Percentiles rank a stretch among this genome's conserved stretches.
These are phyloP conservation scores for Umbilicaria muhlenbergii DNA, from an alignment of 495 filamentous ascomycete species.

Conservation along the genomic window DNA sequence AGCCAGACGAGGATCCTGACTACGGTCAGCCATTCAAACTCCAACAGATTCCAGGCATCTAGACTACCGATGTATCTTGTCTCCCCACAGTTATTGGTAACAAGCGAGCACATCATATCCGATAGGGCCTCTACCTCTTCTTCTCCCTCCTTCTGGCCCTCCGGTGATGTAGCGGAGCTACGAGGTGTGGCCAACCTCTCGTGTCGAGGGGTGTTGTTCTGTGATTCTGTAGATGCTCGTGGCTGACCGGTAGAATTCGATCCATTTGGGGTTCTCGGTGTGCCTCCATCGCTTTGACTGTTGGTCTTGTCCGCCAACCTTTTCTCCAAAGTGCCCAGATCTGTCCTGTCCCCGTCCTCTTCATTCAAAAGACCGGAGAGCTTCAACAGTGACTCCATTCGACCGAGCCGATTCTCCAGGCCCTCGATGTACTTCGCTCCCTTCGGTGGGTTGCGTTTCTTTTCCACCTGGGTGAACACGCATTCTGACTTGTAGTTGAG, in stretches of 20 bases:
- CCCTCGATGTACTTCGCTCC: constrained; percentile 98
- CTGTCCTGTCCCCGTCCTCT: constrained; percentile 74
- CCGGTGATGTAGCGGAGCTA: constrained; percentile 44
- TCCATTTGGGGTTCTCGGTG: constrained; percentile 17
- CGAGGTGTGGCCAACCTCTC: constrained; percentile 41
- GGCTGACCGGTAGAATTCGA: constrained; percentile 16
- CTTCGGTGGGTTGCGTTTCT: constrained; percentile 96
- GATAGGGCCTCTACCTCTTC: constrained; percentile 78
- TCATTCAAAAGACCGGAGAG: constrained; percentile 79
- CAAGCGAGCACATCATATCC: constrained; percentile 97
- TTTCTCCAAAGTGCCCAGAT: constrained; percentile 77
- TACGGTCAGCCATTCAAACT: constrained; percentile 11
- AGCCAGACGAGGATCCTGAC: constrained; percentile 86
- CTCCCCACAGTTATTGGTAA: constrained; percentile 95
- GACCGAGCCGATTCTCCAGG: constrained; percentile 79
- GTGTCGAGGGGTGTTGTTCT: constrained; percentile 29
- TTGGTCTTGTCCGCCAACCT: constrained; percentile 51
- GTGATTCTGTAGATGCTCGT: constrained; percentile 17
- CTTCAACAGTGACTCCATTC: constrained; percentile 83
- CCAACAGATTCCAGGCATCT: not conserved
- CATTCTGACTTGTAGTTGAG: constrained; percentile 98
- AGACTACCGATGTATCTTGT: constrained; percentile 84
- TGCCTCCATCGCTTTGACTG: constrained; percentile 26
- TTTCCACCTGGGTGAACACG: constrained; percentile 94
- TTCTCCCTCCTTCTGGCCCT: constrained; percentile 35